Conservation (phyloP, 2,329 filamentous ascomycete genomes). For the Cercospora citrullina region DNA sequence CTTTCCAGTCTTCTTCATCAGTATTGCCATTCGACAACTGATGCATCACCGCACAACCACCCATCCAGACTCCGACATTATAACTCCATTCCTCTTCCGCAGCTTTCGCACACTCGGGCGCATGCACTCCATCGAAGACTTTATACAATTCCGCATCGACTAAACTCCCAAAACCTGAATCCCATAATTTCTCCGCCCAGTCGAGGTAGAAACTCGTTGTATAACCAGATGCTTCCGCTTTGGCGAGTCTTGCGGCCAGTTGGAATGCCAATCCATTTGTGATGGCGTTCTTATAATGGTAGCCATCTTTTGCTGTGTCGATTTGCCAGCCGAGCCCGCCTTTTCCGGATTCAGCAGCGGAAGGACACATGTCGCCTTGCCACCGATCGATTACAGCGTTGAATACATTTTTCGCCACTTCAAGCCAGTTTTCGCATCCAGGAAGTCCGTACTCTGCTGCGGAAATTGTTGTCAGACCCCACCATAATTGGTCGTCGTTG, state of each 20-base stretch:
- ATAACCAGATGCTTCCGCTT: background rate
- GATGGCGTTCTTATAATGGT: conserved; percentile 82
- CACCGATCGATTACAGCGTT: conserved; percentile 73
- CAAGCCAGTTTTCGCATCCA: conserved; percentile 58
- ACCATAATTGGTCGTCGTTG: conserved; percentile 66
- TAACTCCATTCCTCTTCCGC: conserved; percentile 53
- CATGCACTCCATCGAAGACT: conserved; percentile 51
- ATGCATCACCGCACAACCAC: conserved; percentile 50
- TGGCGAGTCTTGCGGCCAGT: conserved; percentile 59
- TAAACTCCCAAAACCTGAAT: conserved; percentile 50
- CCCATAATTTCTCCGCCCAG: conserved; percentile 54
- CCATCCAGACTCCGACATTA: conserved; percentile 49
- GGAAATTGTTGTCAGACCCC: conserved; percentile 76
- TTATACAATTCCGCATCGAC: conserved; percentile 55
- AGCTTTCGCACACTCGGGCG: conserved; percentile 46
- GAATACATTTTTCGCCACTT: conserved; percentile 73
- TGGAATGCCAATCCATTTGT: conserved; percentile 82
- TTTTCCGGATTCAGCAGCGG: conserved; percentile 52
- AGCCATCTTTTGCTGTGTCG: conserved; percentile 70
- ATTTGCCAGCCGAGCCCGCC: conserved; percentile 87
- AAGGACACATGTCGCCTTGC: conserved; percentile 51
- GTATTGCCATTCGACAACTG: background rate
- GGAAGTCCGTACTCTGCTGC: conserved; percentile 72
- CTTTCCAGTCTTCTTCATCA: background rate
- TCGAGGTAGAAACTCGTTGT: conserved; percentile 57